phyloP scores from a whole-genome alignment of 2,329 filamentous ascomycete genomes.

The Hypoxylon sp. region DNA sequence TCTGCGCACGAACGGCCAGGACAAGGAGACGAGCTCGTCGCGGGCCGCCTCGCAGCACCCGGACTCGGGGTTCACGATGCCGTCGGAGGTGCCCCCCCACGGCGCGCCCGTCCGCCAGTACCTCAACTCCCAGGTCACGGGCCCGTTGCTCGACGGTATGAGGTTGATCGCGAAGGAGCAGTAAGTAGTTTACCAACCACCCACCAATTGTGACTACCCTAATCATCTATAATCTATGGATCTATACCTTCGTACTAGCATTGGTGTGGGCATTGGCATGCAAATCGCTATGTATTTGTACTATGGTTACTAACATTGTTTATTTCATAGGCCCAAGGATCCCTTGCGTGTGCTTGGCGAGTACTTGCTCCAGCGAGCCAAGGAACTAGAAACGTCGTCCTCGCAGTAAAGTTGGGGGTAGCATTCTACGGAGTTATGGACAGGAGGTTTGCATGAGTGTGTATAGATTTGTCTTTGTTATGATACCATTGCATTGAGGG shows the following conservation, averaged over 20 bases:
- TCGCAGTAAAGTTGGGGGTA: slow-evolving; percentile 10
- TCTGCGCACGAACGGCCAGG: slow-evolving; percentile 51
- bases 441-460: slow-evolving; percentile 28
- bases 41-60: slow-evolving; percentile 72
- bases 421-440: slow-evolving; percentile 48
- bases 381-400: slow-evolving; percentile 68
- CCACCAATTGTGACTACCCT: background rate
- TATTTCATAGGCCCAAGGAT: slow-evolving; percentile 71
- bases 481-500: slow-evolving; percentile 48
- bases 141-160: slow-evolving; percentile 79
- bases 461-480: slow-evolving; percentile 30
- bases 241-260: background rate
- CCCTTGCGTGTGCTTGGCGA: slow-evolving; percentile 79
- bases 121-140: slow-evolving; percentile 79
- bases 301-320: slow-evolving; percentile 15
- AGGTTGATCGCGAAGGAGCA: slow-evolving; percentile 79
- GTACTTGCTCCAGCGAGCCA: slow-evolving; percentile 77
- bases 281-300: background rate
- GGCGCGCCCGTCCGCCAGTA: slow-evolving; percentile 80
- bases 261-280: background rate
- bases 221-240: too few relatives aligned
- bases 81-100: slow-evolving; percentile 72
- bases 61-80: slow-evolving; percentile 68
- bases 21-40: slow-evolving; percentile 58
- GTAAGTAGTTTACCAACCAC: slow-evolving; percentile 63